Conservation (phyloP, 306 rosid genomes). For the Canavalia gladiata region DNA sequence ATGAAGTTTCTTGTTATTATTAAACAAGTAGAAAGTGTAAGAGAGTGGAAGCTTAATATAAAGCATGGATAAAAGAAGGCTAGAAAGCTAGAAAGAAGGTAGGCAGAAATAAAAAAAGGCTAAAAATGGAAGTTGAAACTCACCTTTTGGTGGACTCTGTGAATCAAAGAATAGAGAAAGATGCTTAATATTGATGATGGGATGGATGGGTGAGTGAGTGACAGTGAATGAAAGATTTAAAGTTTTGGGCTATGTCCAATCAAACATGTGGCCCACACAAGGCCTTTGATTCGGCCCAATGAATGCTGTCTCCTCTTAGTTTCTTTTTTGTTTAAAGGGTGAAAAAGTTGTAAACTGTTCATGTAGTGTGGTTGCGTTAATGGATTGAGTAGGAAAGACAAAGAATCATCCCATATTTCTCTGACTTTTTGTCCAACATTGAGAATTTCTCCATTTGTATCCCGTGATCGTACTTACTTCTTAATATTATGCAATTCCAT, state of each 20-base stretch:
- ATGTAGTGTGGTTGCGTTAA: slow-evolving; percentile 39
- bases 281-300: slow-evolving; percentile 43
- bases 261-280: slow-evolving; percentile 45
- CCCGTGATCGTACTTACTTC: slow-evolving; percentile 53
- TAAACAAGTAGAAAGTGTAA: slow-evolving; percentile 52
- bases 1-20: slow-evolving; percentile 48
- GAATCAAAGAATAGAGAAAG: slow-evolving; percentile 47
- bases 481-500: too few relatives aligned
- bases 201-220: slow-evolving; percentile 53
- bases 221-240: slow-evolving; percentile 51
- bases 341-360: slow-evolving; percentile 44
- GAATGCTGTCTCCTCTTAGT: slow-evolving; percentile 36
- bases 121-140: slow-evolving; percentile 47
- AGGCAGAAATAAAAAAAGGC: slow-evolving; percentile 41
- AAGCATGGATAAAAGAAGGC: slow-evolving; percentile 40
- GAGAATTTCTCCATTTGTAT: slow-evolving; percentile 56
- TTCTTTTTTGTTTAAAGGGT: not conserved
- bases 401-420: slow-evolving; percentile 49
- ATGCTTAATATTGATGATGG: slow-evolving; percentile 49
- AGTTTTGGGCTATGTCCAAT: slow-evolving; percentile 60
- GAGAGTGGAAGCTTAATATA: slow-evolving; percentile 42
- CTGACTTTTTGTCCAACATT: slow-evolving; percentile 54
- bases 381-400: slow-evolving; percentile 48
- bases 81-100: slow-evolving; percentile 16
- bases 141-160: slow-evolving; percentile 56